Evolutionary conservation across 495 filamentous ascomycete genomes (phyloP), one percentile per base, ranked within the genome.

Genomic region (Neurospora intermedia): DNA sequence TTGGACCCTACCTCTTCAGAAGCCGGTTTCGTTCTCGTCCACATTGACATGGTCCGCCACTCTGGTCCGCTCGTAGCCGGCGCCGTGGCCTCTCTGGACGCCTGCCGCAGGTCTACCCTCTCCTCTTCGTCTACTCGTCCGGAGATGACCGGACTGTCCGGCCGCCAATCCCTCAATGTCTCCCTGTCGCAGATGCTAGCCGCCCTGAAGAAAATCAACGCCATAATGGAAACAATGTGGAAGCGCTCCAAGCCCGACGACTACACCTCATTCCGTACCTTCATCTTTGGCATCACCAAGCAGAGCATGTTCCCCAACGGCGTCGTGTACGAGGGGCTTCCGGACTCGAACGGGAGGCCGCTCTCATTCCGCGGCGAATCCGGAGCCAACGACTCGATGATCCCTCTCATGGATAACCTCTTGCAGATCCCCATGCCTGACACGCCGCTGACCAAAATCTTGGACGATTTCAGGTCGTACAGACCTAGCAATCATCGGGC

Each of bases 291-390:
- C 69, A 96, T 97, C 76, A 93, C 90, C 2, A 89, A 86, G 8
- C 94, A 97, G 80, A 89, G 87, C 66, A 97, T 97, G 94, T 97
- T 97, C 80, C 94, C 94, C 3, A 84, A 91, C 69, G 94, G 94
- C 3, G 94, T 97, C 4, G 80, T 96, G 71, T 97, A 97, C 81
- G 91, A 95, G 78, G 93, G 92, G 27, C 85, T 93, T 91, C 91
- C 43, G 92, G 95, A 77, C 48, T 59, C 48, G 11, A 91, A 90
- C 41, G 79, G 74, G 45, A 87, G 91, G 73, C 91, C 90, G 0
- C 79, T 92, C 71, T 87, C 83, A 72, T 97, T 96, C 84, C 89
- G 94, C 7, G 94, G 94, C 69, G 94, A 97, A 80, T 92, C 89
- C 42, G 94, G 94, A 10, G 94, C 94, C 72, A 97, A 97, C 79